These are phyloP conservation scores for Artemisia annua DNA, from an alignment of 129 eudicot genomes.

Conservation along the genomic window DNA sequence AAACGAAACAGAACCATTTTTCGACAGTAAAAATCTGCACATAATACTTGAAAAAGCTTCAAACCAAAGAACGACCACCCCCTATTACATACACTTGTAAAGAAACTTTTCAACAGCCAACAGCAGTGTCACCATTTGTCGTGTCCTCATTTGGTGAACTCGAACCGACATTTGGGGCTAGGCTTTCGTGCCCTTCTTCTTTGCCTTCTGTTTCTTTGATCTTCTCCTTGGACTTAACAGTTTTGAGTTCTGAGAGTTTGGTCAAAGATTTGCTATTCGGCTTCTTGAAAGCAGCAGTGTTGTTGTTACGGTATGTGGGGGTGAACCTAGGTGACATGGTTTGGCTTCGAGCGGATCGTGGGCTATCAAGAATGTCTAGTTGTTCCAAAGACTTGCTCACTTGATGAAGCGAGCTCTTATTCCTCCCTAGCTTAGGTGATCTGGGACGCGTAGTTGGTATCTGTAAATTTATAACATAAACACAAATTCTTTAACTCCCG, in stretches of 20 bases:
- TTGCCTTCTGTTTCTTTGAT: slow-evolving; percentile 24
- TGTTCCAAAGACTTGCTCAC: slow-evolving; percentile 32
- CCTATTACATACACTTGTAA: neutral
- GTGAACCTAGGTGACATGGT: slow-evolving; percentile 35
- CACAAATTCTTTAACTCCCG: neutral
- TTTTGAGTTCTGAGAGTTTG: slow-evolving; percentile 28
- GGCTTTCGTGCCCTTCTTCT: slow-evolving; percentile 28
- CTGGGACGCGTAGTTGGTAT: slow-evolving; percentile 72
- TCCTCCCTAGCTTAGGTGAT: slow-evolving; percentile 89
- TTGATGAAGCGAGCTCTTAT: slow-evolving; percentile 40
- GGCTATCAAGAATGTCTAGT: slow-evolving; percentile 40
- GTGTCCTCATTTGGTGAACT: slow-evolving; percentile 26
- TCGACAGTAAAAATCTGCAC: slow-evolving; percentile 6
- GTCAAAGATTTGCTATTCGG: slow-evolving; percentile 44
- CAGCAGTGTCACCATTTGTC: slow-evolving; percentile 34
- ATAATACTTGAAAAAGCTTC: slow-evolving; percentile 7
- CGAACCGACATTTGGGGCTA: slow-evolving; percentile 11
- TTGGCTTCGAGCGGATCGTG: slow-evolving; percentile 31
- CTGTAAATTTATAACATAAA: slow-evolving; percentile 33
- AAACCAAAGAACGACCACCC: slow-evolving; percentile 22
- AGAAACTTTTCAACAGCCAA: slow-evolving; percentile 39
- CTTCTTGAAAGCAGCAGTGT: slow-evolving; percentile 40
- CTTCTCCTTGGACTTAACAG: slow-evolving; percentile 39
- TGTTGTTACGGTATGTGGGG: slow-evolving; percentile 31
- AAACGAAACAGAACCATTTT: slow-evolving; percentile 22